Percentiles rank a stretch among this genome's conserved stretches.
Evolutionary conservation across 495 filamentous ascomycete genomes (phyloP).

Genomic region (Lasiosphaeria miniovina): DNA sequence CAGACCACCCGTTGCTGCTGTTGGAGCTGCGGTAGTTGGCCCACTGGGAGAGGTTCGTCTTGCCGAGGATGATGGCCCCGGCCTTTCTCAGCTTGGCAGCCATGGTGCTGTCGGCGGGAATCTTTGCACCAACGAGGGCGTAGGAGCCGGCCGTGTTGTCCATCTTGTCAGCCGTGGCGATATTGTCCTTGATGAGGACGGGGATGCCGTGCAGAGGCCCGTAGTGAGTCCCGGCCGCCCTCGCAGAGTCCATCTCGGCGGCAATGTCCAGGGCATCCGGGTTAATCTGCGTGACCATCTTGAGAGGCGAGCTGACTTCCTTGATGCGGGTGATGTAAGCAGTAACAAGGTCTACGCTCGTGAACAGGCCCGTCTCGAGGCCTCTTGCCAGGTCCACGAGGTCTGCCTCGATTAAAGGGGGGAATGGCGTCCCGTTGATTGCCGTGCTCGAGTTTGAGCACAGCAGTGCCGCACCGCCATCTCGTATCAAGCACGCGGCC

Average conservation of each 20-base stretch:
- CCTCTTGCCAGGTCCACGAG: slow-evolving; percentile 51
- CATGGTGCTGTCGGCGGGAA: slow-evolving; percentile 45
- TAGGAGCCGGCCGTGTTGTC: slow-evolving; percentile 57
- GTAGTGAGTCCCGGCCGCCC: slow-evolving; percentile 20
- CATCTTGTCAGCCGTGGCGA: slow-evolving; percentile 67
- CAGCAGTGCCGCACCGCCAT: background rate
- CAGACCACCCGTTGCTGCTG: slow-evolving; percentile 45
- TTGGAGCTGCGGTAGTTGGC: slow-evolving; percentile 37
- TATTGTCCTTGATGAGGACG: slow-evolving; percentile 69
- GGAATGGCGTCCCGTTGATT: slow-evolving; percentile 9
- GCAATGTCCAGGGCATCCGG: slow-evolving; percentile 44
- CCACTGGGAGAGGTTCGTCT: slow-evolving; percentile 44
- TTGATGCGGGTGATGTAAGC: slow-evolving; percentile 41
- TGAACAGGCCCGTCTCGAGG: slow-evolving; percentile 53
- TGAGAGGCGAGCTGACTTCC: slow-evolving; percentile 40
- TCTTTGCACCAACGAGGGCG: slow-evolving; percentile 50
- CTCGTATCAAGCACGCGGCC: background rate
- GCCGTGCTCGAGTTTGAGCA: background rate
- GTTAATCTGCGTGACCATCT: slow-evolving; percentile 44
- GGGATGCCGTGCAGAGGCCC: slow-evolving; percentile 65
- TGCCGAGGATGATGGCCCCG: slow-evolving; percentile 50
- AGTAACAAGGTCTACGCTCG: slow-evolving; percentile 57
- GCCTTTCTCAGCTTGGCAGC: slow-evolving; percentile 47
- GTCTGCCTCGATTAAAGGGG: slow-evolving; percentile 33
- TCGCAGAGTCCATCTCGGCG: slow-evolving; percentile 26